Evolutionary conservation across 257 asterid genomes (phyloP), one percentile per base, ranked within the genome.

Genomic region (Marsdenia floribunda): DNA sequence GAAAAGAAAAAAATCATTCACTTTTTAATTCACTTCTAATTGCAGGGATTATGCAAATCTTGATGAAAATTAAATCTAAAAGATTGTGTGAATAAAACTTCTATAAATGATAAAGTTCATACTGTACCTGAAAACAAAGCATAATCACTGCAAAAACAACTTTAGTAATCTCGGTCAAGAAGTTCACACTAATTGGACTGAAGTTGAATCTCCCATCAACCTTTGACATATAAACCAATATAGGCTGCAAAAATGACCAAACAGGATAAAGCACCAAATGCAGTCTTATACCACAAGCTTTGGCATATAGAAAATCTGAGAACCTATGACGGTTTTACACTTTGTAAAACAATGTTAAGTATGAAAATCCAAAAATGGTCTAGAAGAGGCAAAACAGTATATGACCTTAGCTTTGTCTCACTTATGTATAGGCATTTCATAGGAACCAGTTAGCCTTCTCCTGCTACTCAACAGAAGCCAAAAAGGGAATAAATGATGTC

Each of bases 121-220:
- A 70, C 37, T 16, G 29, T 90, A 95, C 99, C 99, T 95, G 96
- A 44, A 93, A 73, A 76, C 91, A 86, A 67, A 95, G 98, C 99
- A 95, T 95, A 66, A 85, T 59, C 72, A 93, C 60, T 69, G 99
- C 99, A 86, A 95, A 93, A 57, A 89, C 22, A 73, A 95, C 93
- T 83, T 95, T 95, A 40, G 91, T 80, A 77, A 89, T 75, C 88
- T 93, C 99, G 15, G 93, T 93, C 91, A 95, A 78, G 78, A 92
- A 95, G 86, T 95, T 95, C 82, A 95, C 98, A 75, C 99, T 93
- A 63, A 95, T 90, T 72, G 99, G 98, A 87, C 96, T 95, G 85
- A 92, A 95, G 68, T 86, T 85, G 87, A 91, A 92, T 79, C 85
- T 90, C 74, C 98, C 99, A 81, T 95, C 98, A 74, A 93, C 99